phyloP scores from a whole-genome alignment of 352 stramenopile species.

The Globisporangium orthogonon region DNA sequence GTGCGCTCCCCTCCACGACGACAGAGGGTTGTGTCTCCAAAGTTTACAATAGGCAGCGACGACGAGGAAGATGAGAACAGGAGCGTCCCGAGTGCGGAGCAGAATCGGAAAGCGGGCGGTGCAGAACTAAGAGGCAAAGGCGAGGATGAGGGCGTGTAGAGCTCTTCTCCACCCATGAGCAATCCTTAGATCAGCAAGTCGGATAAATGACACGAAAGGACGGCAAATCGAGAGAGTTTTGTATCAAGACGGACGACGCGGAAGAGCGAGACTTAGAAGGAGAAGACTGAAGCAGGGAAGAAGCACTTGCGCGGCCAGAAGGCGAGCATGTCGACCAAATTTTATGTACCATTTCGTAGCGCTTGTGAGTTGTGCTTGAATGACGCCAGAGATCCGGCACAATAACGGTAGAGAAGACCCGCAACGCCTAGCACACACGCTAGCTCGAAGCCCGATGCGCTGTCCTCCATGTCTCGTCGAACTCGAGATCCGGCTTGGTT shows the following conservation, averaged over 20 bases:
- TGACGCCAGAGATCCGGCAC: too few relatives aligned
- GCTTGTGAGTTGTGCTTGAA: too few relatives aligned
- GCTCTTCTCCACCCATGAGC: background rate
- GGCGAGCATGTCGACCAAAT: background rate
- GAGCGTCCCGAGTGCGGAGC: background rate
- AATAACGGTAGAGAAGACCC: too few relatives aligned
- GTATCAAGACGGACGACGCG: background rate
- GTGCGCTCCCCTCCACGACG: slow-evolving; percentile 22
- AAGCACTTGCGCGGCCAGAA: background rate
- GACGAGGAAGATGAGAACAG: slow-evolving; percentile 23
- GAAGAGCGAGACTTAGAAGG: too few relatives aligned
- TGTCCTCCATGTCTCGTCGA: too few relatives aligned
- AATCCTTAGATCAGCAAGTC: background rate
- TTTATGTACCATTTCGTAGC: background rate
- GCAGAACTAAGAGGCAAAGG: background rate
- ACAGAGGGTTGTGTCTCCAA: slow-evolving; percentile 19
- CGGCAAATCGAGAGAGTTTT: background rate
- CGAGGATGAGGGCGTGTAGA: background rate
- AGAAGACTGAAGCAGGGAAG: too few relatives aligned
- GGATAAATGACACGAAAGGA: background rate
- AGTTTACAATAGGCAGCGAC: slow-evolving; percentile 43
- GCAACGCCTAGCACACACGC: too few relatives aligned
- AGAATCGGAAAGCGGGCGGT: background rate
- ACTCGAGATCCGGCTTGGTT: too few relatives aligned
- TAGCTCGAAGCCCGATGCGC: too few relatives aligned